Evolutionary conservation across 306 rosid species (phyloP), one percentile per base, ranked within the genome.

Genomic region (apple (Malus domestica)): DNA sequence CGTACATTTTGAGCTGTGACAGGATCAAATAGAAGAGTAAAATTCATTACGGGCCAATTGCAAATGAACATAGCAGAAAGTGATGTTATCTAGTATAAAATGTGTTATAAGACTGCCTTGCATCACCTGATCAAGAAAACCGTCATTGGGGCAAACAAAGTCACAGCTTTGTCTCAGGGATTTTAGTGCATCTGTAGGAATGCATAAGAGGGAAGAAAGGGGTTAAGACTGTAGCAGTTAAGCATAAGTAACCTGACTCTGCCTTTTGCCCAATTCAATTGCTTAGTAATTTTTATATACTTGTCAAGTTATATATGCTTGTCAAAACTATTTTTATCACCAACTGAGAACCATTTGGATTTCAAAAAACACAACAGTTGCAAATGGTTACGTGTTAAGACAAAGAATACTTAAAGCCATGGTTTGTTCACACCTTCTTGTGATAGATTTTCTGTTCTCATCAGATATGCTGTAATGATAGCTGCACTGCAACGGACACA

Each of bases 131-230:
- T 90, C 95, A 68, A 90, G 79, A 86, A 95, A 95, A 46, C 97
- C 99, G 75, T 95, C 99, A 83, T 95, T 95, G 68, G 99, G 99
- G 80, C 97, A 92, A 80, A 95, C 99, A 83, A 69, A 80, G 76
- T 86, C 93, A 73, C 91, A 89, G 86, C 93, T 88, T 75, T 90
- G 84, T 80, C 82, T 83, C 76, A 95, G 79, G 40, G 97, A 95
- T 75, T 72, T 90, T 82, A 95, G 90, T 49, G 99, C 97, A 85
- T 89, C 98, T 94, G 88, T 80, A 82, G 75, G 71, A 49, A 80
- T 44, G 38, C 46, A 55, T 23, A 65, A 29, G 63, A 64, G 68
- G 65, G 20, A 25, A 6, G 27, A 38, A 32, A 55, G 22, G 44
- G 25, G 57, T 8, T 57, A 38, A 35, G 4, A 38, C 67, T 58